phyloP scores from a whole-genome alignment of 1,284 basidiomycete genomes.

The Puccinia horiana region DNA sequence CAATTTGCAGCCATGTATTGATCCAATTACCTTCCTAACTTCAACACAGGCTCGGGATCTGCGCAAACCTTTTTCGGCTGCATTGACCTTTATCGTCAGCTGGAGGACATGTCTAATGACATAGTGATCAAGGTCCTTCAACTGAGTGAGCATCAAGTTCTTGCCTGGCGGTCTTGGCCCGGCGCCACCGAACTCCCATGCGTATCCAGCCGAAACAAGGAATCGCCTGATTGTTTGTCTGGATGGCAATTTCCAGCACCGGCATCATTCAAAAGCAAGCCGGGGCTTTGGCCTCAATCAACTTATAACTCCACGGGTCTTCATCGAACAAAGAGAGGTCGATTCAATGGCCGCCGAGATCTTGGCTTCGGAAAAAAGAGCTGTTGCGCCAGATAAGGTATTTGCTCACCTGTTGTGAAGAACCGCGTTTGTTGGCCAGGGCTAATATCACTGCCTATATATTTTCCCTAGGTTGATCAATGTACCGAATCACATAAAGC shows the following conservation, averaged over 20 bases:
- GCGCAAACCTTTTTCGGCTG: not conserved
- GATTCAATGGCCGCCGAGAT: not conserved
- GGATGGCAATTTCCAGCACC: not conserved
- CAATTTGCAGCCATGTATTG: not conserved
- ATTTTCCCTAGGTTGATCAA: not conserved
- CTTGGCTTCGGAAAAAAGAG: not conserved
- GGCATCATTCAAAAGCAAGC: not conserved
- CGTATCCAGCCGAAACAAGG: not conserved
- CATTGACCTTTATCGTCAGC: not conserved
- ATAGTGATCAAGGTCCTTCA: not conserved
- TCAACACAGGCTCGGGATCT: not conserved
- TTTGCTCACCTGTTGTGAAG: not conserved
- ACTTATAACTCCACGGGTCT: not conserved
- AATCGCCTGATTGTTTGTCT: not conserved
- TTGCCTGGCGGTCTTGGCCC: not conserved
- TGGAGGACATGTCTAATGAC: not conserved
- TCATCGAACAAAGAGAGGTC: not conserved
- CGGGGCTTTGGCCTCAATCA: not conserved
- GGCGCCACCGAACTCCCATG: no score
- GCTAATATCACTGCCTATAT: no score
- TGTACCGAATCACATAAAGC: not conserved
- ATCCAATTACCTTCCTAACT: not conserved
- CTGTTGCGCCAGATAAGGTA: no score
- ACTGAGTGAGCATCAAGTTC: not conserved
- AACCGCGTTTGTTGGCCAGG: not conserved